phyloP scores from a whole-genome alignment of 176 grass and related monocot species.

The Oryza brachyantha region DNA sequence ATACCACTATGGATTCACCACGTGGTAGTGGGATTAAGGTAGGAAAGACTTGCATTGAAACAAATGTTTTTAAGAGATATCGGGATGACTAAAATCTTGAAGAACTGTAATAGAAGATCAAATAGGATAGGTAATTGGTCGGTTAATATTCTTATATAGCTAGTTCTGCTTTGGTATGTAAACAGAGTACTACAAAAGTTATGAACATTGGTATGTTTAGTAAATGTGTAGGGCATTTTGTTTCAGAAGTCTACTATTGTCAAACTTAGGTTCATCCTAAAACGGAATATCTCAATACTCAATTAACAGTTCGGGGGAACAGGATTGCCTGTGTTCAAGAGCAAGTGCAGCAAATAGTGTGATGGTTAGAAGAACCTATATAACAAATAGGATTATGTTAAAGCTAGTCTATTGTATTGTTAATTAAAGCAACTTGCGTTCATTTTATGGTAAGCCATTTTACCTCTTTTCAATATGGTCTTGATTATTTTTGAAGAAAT shows the following conservation, averaged over 20 bases:
- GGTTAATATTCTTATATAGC: not conserved
- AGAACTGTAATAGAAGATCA: not conserved
- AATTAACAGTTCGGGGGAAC: not conserved
- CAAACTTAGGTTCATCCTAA: conserved; percentile 13
- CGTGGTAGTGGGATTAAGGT: not conserved
- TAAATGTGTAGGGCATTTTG: not conserved
- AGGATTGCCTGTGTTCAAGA: not conserved
- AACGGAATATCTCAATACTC: not conserved
- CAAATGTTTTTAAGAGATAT: not conserved
- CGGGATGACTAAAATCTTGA: not conserved
- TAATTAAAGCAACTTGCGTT: conserved; percentile 18
- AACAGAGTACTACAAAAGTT: not conserved
- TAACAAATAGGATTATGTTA: not conserved
- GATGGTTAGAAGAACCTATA: not conserved
- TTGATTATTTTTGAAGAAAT: conserved; percentile 23
- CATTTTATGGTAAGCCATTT: conserved; percentile 1
- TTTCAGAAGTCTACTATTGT: not conserved
- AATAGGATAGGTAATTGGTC: not conserved
- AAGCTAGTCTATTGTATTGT: conserved; percentile 22
- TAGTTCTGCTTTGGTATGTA: not conserved
- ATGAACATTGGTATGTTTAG: not conserved
- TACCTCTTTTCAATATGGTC: conserved; percentile 1
- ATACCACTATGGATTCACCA: not conserved
- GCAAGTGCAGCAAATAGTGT: not conserved
- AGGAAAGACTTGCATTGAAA: not conserved